A percentile compares a stretch with the other conserved stretches of the same genome.
Conservation (phyloP, 2,329 filamentous ascomycete genomes). For the Calonectria montana region DNA sequence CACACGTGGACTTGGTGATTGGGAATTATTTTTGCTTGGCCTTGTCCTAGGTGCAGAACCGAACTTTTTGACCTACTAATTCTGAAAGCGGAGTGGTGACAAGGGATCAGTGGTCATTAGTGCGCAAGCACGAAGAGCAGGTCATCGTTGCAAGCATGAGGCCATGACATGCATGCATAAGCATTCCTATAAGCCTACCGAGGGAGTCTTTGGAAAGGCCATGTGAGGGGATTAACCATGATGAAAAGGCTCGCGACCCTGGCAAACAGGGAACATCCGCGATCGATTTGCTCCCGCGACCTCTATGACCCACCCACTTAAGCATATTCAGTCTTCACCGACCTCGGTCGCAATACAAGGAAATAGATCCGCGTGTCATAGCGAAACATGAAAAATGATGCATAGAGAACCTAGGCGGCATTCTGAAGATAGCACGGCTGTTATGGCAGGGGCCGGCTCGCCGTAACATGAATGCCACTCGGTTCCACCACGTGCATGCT, state of each 20-base stretch:
- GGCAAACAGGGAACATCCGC: neutral
- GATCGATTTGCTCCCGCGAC: neutral
- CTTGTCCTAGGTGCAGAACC: neutral
- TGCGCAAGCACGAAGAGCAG: neutral
- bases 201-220: neutral
- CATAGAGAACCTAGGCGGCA: neutral
- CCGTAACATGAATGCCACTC: conserved; percentile 11
- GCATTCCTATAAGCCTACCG: neutral
- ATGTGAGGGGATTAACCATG: neutral
- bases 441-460: neutral
- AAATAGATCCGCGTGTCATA: neutral
- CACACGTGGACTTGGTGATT: neutral
- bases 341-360: neutral
- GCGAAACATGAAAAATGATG: neutral
- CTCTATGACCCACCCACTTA: conserved; percentile 5
- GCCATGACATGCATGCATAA: neutral
- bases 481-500: conserved; percentile 23
- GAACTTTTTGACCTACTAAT: neutral
- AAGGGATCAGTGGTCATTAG: neutral
- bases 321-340: neutral
- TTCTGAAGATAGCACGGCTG: neutral
- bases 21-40: neutral
- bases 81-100: neutral
- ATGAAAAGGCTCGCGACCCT: neutral
- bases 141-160: neutral